Base-by-base conservation (phyloP, 805 yeast genomes). In the Candida suzukii region DNA sequence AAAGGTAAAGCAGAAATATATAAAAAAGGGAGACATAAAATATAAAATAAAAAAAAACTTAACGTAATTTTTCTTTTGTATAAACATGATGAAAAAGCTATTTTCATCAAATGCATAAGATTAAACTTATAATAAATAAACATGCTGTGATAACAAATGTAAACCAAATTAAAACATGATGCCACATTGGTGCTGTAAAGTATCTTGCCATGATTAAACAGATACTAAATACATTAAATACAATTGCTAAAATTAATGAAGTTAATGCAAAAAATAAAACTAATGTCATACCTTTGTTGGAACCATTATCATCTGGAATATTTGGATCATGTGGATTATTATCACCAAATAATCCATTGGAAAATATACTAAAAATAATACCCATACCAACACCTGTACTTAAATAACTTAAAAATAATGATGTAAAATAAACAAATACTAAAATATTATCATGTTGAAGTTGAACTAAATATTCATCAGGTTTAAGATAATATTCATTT, bases 351-450 rank as follows among this genome's bases (percentile, higher is more conserved):
- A 24, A 19, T 3, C 17, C 39, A 25, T 40, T 38, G 2, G 37
- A 19, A 8, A 42, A 26, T 12, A 52, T 41, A 47, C 54, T 63
- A 47, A 33, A 66, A 13, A 70, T 56, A 20, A 68, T 66, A 9
- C 74, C 74, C 14, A 71, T 48, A 2, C 78, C 67, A 22, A 71
- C 60, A 14, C 69, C 68, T 2, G 72, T 64, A 11, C 69, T 53
- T 17, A 71, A 50, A 1, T 70, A 51, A 3, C 80, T 61, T 8
- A 70, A 30, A 18, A 65, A 51, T 34, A 68, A 56, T 16, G 68
- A 56, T 3, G 69, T 46, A 29, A 70, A 46, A 21, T 74, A 73
- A n/a, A 75, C 46, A 34, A 73, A 67, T 1, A 71, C 51, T 26
- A 74, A 43, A 9, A 74, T 68, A 17, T 57, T 53, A 49, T 73